Evolutionary conservation across 257 asterid genomes (phyloP).

Genomic region (Fraxinus americana): DNA sequence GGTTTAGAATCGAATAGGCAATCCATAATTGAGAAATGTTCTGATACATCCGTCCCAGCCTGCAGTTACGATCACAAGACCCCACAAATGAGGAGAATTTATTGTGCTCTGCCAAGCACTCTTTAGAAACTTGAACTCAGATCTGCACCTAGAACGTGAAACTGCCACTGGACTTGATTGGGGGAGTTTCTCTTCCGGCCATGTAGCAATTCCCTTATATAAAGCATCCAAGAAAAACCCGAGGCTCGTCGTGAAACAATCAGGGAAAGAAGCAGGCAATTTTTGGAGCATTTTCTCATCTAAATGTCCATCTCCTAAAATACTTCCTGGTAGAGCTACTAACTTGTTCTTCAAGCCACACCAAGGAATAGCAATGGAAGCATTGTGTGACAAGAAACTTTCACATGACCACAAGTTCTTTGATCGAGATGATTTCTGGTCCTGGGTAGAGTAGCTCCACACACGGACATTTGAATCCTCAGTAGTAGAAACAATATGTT

Average conservation of each 20-base stretch:
- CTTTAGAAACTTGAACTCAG: constrained; percentile 72
- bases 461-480: constrained; percentile 73
- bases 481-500: constrained; percentile 63
- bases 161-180: constrained; percentile 31
- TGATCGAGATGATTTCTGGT: constrained; percentile 39
- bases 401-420: constrained; percentile 54
- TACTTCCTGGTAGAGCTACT: constrained; percentile 43
- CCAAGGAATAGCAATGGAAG: constrained; percentile 91
- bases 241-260: constrained; percentile 57
- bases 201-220: constrained; percentile 61
- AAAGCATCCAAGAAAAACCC: constrained; percentile 66
- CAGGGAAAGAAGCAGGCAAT: constrained; percentile 51
- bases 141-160: constrained; percentile 44
- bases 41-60: constrained; percentile 92
- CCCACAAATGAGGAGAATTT: constrained; percentile 75
- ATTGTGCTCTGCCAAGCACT: constrained; percentile 63
- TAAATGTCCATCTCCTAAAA: constrained; percentile 41
- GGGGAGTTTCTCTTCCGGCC: constrained; percentile 80
- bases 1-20: constrained; percentile 68
- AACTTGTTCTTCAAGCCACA: constrained; percentile 64
- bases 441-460: constrained; percentile 67
- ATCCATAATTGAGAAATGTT: constrained; percentile 81
- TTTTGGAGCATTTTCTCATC: constrained; percentile 54
- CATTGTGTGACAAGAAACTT: constrained; percentile 71
- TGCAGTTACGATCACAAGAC: constrained; percentile 81